A percentile compares a stretch with the other conserved stretches of the same genome.
Evolutionary conservation across 192 early-diverging fungal species (phyloP).

Genomic region (Gonapodya sp.): DNA sequence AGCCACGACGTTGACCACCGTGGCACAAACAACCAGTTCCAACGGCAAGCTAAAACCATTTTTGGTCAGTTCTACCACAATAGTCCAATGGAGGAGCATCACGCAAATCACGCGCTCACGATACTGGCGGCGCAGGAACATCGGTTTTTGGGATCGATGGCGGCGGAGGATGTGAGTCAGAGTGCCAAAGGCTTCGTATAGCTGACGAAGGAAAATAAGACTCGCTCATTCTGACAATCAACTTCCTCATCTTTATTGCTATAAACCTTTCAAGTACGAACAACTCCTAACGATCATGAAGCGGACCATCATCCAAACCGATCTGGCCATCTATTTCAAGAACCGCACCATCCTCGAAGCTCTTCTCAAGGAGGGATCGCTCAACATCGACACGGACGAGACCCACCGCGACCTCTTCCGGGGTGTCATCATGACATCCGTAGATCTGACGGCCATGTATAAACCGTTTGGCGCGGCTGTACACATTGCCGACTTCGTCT

Average conservation of each 20-base stretch:
- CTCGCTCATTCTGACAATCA: no score
- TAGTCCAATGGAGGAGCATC: slow-evolving; percentile 35
- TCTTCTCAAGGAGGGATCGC: slow-evolving; percentile 15
- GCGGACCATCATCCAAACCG: slow-evolving; percentile 31
- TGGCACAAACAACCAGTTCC: slow-evolving; percentile 38
- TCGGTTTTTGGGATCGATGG: background rate
- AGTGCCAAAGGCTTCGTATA: background rate
- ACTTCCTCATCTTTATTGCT: no score
- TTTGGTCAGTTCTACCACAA: slow-evolving; percentile 28
- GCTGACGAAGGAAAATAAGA: background rate
- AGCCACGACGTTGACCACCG: slow-evolving; percentile 42
- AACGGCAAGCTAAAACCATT: slow-evolving; percentile 27
- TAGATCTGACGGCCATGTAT: slow-evolving; percentile 30
- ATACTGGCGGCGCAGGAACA: background rate
- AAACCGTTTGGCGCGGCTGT: slow-evolving; percentile 26
- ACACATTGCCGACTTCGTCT: slow-evolving; percentile 30
- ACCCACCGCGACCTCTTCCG: slow-evolving; percentile 14
- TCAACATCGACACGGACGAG: slow-evolving; percentile 9
- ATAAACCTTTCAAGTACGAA: slow-evolving; percentile 17
- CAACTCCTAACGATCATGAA: slow-evolving; percentile 24
- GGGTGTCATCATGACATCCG: slow-evolving; percentile 32
- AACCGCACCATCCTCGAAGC: slow-evolving; percentile 21
- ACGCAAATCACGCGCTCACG: slow-evolving; percentile 28
- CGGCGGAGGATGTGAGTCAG: background rate
- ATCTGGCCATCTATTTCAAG: slow-evolving; percentile 31